Conservation (phyloP, 2,329 filamentous ascomycete species). For the Phialophora expanda region DNA sequence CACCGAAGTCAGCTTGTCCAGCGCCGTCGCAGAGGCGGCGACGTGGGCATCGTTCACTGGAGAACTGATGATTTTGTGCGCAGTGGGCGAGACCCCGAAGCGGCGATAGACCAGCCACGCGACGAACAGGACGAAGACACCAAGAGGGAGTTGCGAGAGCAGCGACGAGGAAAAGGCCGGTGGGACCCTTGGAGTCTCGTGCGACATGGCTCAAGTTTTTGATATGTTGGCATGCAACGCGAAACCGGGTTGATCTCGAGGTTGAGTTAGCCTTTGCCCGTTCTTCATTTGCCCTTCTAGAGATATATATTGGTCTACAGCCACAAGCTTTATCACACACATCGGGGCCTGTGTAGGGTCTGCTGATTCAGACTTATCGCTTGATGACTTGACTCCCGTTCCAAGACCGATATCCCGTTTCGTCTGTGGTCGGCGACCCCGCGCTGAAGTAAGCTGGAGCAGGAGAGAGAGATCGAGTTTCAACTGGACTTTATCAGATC, state of each 20-base stretch:
- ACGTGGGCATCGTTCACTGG: not conserved
- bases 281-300: not conserved
- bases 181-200: not conserved
- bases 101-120: conserved; percentile 2
- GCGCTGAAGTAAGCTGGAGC: conserved; percentile 1
- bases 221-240: not conserved
- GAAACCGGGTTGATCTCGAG: not conserved
- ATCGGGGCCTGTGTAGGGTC: not conserved
- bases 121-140: not conserved
- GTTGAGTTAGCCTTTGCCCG: not conserved
- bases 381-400: conserved; percentile 2
- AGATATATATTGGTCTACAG: not conserved
- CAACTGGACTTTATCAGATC: no score
- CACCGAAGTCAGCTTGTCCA: conserved; percentile 11
- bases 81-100: not conserved
- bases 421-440: not conserved
- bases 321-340: not conserved
- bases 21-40: conserved; percentile 2
- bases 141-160: not conserved
- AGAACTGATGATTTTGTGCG: not conserved
- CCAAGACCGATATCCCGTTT: conserved; percentile 2
- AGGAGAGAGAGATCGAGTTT: not conserved
- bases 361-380: conserved; percentile 9
- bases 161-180: not conserved
- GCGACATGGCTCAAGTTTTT: not conserved